Evolutionary conservation across 768 basidiomycete species (phyloP), one percentile per base, ranked within the genome.

Genomic region (Termitomyces sp.): DNA sequence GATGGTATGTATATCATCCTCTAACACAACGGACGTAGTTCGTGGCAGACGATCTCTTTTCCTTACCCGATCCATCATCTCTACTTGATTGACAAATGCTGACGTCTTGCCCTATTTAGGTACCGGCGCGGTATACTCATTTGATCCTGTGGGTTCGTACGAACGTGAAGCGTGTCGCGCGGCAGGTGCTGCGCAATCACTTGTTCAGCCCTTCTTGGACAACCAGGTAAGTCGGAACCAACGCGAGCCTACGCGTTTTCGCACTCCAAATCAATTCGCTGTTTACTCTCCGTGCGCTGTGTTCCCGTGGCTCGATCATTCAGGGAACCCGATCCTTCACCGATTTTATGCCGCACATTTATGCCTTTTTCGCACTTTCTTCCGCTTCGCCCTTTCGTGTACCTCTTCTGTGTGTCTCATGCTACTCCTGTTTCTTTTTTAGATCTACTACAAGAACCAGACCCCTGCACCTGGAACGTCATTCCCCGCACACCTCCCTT

Each of bases 371-470:
- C 29, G 55, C 66, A 60, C 62, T 67, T 68, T 31, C 48, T 46
- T 46, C 50, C 20, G 34, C 46, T 63, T 53, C 36, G 37, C 28
- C 41, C 63, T 59, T 60, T 57, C 49, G 53, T 51, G 39, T 50
- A 50, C 57, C 60, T 58, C 57, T 56, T 63, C 59, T 54, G 39
- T 5, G 51, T 60, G 33, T 53, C 56, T 64, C 63, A 69, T 57
- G 64, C 67, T 67, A 60, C 66, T 64, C 49, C 16, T 59, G 28
- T 60, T 66, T 57, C 48, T 49, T 55, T 52, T 65, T 51, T 72
- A 98, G 95, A 92, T 98, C 68, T 96, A 97, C 82, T 96, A 94
- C 79, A 94, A 92, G 82, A 99, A 99, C 72, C 95, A 98, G 72
- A 80, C 75, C 36, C 79, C 90, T 51, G 86, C 85, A 52, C 80